Percentiles rank a stretch among this genome's conserved stretches.
phyloP scores from a whole-genome alignment of 805 yeast genomes.

The Barnettozyma sucrosica region DNA sequence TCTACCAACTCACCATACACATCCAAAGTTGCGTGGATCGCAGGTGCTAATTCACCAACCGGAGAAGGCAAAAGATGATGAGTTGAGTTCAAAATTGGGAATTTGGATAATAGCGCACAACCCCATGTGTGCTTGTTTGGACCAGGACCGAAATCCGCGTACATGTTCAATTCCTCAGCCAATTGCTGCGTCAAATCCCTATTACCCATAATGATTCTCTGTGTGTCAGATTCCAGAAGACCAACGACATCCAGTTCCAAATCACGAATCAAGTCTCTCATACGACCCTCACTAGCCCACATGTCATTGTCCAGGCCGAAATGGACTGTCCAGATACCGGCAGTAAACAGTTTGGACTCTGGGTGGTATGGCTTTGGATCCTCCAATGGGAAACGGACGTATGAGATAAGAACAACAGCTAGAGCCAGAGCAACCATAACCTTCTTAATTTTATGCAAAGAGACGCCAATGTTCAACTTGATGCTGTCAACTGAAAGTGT shows the following conservation, averaged over 20 bases:
- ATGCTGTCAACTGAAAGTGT: background rate
- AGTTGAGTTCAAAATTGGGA: conserved; percentile 85
- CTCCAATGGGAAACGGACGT: conserved; percentile 49
- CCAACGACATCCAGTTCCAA: conserved; percentile 91
- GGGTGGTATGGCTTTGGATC: conserved; percentile 68
- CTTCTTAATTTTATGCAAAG: conserved; percentile 17
- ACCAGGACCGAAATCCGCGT: conserved; percentile 96
- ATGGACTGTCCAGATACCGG: conserved; percentile 98
- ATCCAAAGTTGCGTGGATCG: conserved; percentile 91
- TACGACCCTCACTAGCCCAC: conserved; percentile 94
- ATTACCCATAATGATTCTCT: conserved; percentile 90
- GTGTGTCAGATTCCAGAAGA: conserved; percentile 86
- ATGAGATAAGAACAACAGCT: conserved; percentile 46
- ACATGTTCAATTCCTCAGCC: conserved; percentile 91
- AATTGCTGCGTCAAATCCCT: conserved; percentile 87
- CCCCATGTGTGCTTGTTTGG: conserved; percentile 99
- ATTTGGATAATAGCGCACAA: conserved; percentile 82
- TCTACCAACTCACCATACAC: conserved; percentile 85
- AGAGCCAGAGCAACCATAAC: conserved; percentile 35
- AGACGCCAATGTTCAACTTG: conserved; percentile 5
- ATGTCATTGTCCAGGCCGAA: conserved; percentile 95
- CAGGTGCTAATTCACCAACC: conserved; percentile 97
- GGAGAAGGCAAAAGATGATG: conserved; percentile 95
- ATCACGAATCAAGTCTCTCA: conserved; percentile 77
- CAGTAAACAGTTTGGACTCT: conserved; percentile 66